phyloP scores from a whole-genome alignment of 352 stramenopile species.

The Pythium utonaiense region DNA sequence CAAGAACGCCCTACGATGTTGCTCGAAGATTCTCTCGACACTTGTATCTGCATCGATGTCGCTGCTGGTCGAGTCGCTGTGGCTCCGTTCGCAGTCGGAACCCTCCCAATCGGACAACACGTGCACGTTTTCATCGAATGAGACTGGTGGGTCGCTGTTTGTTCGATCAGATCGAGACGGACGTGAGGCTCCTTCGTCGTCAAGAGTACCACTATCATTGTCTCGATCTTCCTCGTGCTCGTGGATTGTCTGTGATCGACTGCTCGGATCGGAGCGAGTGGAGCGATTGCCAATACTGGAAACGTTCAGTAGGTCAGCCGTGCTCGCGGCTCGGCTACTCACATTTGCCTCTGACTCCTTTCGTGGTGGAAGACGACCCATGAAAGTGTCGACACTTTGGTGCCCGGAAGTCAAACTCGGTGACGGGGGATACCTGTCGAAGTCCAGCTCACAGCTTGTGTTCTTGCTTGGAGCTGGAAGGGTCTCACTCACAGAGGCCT shows the following conservation, averaged over 20 bases:
- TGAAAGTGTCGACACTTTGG: constrained; percentile 19
- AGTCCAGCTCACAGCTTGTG: constrained; percentile 14
- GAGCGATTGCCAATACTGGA: constrained; percentile 15
- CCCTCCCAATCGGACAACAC: constrained; percentile 11
- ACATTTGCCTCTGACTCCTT: constrained; percentile 12
- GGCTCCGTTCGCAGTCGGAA: background rate
- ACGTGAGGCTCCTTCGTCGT: background rate
- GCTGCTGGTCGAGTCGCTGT: background rate
- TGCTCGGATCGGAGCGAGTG: constrained; percentile 13
- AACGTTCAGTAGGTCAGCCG: constrained; percentile 14
- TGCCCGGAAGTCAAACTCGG: constrained; percentile 7
- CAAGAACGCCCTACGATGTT: constrained; percentile 3
- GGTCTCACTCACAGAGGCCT: background rate
- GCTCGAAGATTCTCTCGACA: constrained; percentile 13
- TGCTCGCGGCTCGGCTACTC: constrained; percentile 19
- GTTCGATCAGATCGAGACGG: background rate
- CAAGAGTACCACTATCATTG: background rate
- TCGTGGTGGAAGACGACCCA: constrained; percentile 7
- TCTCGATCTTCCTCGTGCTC: background rate
- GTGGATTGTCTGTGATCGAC: background rate
- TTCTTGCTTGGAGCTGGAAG: constrained; percentile 4
- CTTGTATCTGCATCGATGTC: constrained; percentile 3
- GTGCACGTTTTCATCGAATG: constrained; percentile 17
- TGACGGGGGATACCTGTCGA: constrained; percentile 15
- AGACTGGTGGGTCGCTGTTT: constrained; percentile 2